Evolutionary conservation across 768 basidiomycete species (phyloP).

Genomic region (Galerina marginata): DNA sequence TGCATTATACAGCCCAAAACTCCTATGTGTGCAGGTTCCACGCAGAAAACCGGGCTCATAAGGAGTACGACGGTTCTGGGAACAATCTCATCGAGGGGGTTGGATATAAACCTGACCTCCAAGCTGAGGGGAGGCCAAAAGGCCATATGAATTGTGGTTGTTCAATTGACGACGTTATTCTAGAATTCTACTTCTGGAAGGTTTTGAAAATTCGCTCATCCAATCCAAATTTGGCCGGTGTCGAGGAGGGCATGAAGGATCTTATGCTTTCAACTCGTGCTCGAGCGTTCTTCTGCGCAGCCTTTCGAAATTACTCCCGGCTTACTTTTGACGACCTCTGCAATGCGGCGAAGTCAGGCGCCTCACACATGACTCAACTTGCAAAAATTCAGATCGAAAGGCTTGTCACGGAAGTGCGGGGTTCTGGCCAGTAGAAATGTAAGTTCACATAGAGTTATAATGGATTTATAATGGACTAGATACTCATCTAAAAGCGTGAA

Average conservation of each 20-base stretch:
- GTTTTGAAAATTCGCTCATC: not conserved
- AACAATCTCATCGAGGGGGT: not conserved
- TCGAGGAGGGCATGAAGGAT: not conserved
- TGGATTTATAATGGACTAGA: too few relatives aligned
- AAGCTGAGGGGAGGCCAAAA: not conserved
- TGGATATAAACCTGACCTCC: not conserved
- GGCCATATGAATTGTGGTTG: slow-evolving; percentile 1
- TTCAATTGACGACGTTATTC: not conserved
- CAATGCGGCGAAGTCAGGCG: not conserved
- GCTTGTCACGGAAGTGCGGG: not conserved
- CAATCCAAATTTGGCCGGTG: not conserved
- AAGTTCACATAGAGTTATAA: too few relatives aligned
- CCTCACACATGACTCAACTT: not conserved
- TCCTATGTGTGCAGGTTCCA: not conserved
- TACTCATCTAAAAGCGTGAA: too few relatives aligned
- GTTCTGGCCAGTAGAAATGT: too few relatives aligned
- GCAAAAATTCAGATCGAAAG: not conserved
- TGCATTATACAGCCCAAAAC: not conserved
- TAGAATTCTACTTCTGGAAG: slow-evolving; percentile 6
- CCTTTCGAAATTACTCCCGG: not conserved
- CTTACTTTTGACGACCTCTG: not conserved
- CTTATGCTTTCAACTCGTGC: not conserved
- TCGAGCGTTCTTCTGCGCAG: not conserved
- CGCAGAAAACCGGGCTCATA: not conserved
- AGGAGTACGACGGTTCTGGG: not conserved